A percentile compares a stretch with the other conserved stretches of the same genome.
phyloP scores from a whole-genome alignment of 164 flowering plant species.

The Piper longum region DNA sequence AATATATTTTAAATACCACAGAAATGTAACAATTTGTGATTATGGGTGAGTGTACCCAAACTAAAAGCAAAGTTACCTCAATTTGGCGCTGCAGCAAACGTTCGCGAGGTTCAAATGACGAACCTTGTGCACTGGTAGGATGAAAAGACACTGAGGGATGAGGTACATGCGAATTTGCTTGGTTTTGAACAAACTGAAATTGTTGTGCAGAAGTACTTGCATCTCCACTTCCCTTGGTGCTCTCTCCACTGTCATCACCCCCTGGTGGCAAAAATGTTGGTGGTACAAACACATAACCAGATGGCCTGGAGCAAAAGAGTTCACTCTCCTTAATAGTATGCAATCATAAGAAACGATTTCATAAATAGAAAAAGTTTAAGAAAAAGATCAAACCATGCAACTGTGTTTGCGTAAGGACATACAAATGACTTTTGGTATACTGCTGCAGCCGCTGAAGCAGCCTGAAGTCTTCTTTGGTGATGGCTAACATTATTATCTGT shows the following conservation, averaged over 20 bases:
- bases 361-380: not conserved
- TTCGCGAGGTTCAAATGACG: conserved; percentile 34
- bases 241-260: conserved; percentile 7
- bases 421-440: conserved; percentile 77
- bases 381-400: conserved; percentile 39
- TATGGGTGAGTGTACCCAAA: not conserved
- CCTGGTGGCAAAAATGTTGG: conserved; percentile 14
- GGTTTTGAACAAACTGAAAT: conserved; percentile 4
- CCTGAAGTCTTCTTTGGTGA: conserved; percentile 75
- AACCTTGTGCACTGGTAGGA: conserved; percentile 9
- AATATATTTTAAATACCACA: not conserved
- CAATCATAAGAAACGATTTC: too few species aligned
- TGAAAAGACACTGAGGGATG: conserved; percentile 18
- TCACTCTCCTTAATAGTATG: not conserved
- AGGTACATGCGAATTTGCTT: conserved; percentile 12
- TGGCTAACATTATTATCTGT: conserved; percentile 29
- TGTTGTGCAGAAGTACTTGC: conserved; percentile 12
- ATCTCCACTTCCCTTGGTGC: conserved; percentile 13
- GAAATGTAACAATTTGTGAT: not conserved
- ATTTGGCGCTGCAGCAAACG: conserved; percentile 36
- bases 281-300: conserved; percentile 42
- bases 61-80: conserved; percentile 28
- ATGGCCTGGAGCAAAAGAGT: conserved; percentile 27
- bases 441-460: conserved; percentile 92
- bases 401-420: conserved; percentile 59